phyloP scores from a whole-genome alignment of 345 rosid genomes.

The Citrus glauca region DNA sequence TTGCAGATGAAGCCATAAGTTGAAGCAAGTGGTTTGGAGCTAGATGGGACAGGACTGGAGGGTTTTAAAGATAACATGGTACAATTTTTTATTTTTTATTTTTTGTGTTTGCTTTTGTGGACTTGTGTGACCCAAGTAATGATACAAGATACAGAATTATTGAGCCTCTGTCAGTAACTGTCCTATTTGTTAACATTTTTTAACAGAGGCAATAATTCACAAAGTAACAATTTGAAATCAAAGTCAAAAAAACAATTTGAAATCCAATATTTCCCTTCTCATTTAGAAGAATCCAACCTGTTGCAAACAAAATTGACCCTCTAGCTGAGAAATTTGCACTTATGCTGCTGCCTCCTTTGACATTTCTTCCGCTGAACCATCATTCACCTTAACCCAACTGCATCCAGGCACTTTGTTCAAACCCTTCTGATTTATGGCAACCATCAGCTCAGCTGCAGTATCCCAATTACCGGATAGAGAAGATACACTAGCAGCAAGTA shows the following conservation, averaged over 20 bases:
- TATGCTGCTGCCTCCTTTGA: neutral
- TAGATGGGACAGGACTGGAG: neutral
- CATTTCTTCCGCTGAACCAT: neutral
- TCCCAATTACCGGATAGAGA: constrained; percentile 26
- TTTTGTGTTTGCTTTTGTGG: neutral
- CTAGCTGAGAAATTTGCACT: neutral
- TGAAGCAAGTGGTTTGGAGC: neutral
- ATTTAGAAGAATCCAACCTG: neutral
- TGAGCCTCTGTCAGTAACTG: constrained; percentile 8
- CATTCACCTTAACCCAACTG: neutral
- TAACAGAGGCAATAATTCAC: constrained; percentile 4
- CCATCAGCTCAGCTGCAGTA: constrained; percentile 22
- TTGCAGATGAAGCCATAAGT: constrained; percentile 26
- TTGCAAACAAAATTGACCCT: neutral
- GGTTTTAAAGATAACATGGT: neutral
- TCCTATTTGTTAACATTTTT: constrained; percentile 5
- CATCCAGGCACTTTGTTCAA: constrained; percentile 9
- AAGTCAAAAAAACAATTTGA: too few relatives aligned
- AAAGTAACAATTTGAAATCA: neutral
- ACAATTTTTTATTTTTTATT: too few relatives aligned
- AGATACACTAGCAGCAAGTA: constrained; percentile 22
- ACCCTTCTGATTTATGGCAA: constrained; percentile 16
- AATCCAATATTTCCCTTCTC: neutral
- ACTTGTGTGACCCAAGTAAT: neutral
- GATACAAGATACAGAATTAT: constrained; percentile 5